Evolutionary conservation across 352 stramenopile species (phyloP), one percentile per base, ranked within the genome.

Genomic region (Globisporangium irregulare): DNA sequence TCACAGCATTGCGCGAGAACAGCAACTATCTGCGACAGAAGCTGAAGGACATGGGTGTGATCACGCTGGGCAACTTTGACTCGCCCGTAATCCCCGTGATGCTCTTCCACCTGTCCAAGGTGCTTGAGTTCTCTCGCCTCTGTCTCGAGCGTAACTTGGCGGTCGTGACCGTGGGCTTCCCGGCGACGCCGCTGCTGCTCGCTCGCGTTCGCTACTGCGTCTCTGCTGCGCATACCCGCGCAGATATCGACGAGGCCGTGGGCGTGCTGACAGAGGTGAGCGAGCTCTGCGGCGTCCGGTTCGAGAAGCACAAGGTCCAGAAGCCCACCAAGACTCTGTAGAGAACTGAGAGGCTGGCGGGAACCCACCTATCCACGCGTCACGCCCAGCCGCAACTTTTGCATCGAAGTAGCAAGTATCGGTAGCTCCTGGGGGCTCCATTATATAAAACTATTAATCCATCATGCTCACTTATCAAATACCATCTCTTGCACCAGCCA

Each of bases 61-160:
- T 92, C 32, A 92, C 93, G 29, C 74, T 97, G 0, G 98, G 97
- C 32, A 85, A 99, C 71, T 98, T 98, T 61, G 97, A 99, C 76
- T 98, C 93, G 51, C 97, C 98, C 22, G 95, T 99, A 57, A 99
- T 99, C 72, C 98, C 98, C 0, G 94, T 99, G 53, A 98, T 99
- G 93, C 77, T 99, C 43, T 99, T 99, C 83, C 93, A 98, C 73
- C 97, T 98, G 58, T 98, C 92, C 15, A 99, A 99, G 81, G 98
- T 99, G 53, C 89, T 91, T 15, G 95, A 97, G 50, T 99, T 99
- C 76, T 98, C 92, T n/a, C 87, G 95, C 27, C 84, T 99, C 71
- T 99, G 95, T 62, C 69, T 96, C 20, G 96, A 98, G 73, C 90
- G 96, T 20, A 91, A 97, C 53, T 74, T 99, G 59, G 97, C 97